phyloP scores from a whole-genome alignment of 805 yeast species.

The Cyberlindnera nakhonratchasimensis region DNA sequence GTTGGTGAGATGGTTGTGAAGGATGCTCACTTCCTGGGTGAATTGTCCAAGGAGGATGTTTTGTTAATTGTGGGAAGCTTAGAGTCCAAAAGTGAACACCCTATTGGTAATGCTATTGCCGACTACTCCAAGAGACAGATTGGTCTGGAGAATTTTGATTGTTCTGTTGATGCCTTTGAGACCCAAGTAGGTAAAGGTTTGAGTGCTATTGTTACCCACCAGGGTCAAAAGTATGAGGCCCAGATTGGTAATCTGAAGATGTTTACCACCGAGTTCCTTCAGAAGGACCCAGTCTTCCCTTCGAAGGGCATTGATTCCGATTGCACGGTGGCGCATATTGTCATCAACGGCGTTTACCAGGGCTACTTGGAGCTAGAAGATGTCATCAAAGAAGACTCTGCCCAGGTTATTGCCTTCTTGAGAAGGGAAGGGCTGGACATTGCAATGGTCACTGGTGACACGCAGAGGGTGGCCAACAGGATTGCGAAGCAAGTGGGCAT shows the following conservation, averaged over 20 bases:
- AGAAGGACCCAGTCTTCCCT: conserved; percentile 13
- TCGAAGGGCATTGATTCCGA: conserved; percentile 30
- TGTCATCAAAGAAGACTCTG: conserved; percentile 61
- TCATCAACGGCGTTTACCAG: conserved; percentile 51
- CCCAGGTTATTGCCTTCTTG: conserved; percentile 54
- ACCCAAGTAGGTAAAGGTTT: conserved; percentile 39
- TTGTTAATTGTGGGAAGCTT: conserved; percentile 55
- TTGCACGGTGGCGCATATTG: conserved; percentile 52
- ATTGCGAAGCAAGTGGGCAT: conserved; percentile 71
- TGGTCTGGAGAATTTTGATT: conserved; percentile 7
- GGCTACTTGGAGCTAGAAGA: conserved; percentile 74
- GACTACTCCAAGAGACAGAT: conserved; percentile 30
- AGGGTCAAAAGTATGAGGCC: conserved; percentile 32
- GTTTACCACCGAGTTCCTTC: conserved; percentile 16
- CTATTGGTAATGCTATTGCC: conserved; percentile 72
- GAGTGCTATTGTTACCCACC: conserved; percentile 21
- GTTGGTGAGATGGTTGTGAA: conserved; percentile 63
- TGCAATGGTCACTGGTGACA: conserved; percentile 92
- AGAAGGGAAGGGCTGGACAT: conserved; percentile 51
- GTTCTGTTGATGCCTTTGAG: conserved; percentile 25
- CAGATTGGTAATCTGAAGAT: conserved; percentile 49
- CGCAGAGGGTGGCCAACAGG: conserved; percentile 52
- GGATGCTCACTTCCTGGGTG: conserved; percentile 11
- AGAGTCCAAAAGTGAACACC: conserved; percentile 81
- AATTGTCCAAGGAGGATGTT: conserved; percentile 14